Base-by-base conservation (phyloP, 441 rosid genomes). In the Populus trichocarpa region DNA sequence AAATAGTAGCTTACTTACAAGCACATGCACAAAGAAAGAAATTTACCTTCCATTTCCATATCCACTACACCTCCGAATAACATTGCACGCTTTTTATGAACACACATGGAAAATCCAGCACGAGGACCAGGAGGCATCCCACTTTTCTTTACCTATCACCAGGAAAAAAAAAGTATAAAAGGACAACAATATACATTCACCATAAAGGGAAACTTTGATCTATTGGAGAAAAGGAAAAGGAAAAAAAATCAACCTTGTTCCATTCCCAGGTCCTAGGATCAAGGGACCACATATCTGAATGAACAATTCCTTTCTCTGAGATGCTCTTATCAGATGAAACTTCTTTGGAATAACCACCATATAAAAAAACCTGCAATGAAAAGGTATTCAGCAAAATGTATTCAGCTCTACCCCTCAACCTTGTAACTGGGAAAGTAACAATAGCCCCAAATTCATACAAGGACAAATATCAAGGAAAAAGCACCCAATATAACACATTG, bases 201-300 rank as follows among this genome's bases (percentile, higher is more conserved):
- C 35, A 38, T 28, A 18, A 46, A 46, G 6, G 20, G 57, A 13
- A 46, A 46, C 20, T 46, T 12, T 46, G 57, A 13, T 14, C 16
- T 46, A 46, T 46, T 14, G 57, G 18, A 22, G 63, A 25, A 28
- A 40, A 63, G 59, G 16, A 65, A 30, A 2, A 36, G 75, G 35
- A 75, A 73, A 36, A 75, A 59, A 74, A 69, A 84, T 87, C 61
- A 81, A 93, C 99, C 97, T 96, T 96, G 86, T 87, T 96, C 99
- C 99, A 96, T 85, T 96, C 98, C 99, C 99, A 94, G 66, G 96
- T 92, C 89, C 90, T 88, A 68, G 99, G 98, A 85, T 96, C 99
- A 78, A 96, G 97, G 36, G 96, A 92, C 97, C 98, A 96, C 92
- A 96, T 83, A 82, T 96, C 99, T 75, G 98, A 84, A 75, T 96